A percentile compares a stretch with the other conserved stretches of the same genome.
Evolutionary conservation across 2,329 filamentous ascomycete genomes (phyloP).

Genomic region (Oidium heveae): DNA sequence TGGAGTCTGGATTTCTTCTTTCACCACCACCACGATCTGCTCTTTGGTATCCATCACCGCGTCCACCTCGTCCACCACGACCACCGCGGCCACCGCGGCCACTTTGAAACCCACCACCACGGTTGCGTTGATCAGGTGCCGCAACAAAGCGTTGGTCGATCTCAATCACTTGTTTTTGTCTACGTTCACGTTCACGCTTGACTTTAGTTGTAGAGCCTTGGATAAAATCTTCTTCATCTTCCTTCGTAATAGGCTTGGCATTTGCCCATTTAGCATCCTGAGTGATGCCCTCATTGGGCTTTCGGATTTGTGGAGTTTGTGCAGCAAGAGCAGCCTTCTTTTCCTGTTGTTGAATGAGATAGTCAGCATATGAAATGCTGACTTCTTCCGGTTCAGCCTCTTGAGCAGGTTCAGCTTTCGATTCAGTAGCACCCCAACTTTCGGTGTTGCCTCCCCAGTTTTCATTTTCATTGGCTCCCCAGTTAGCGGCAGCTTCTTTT

Average conservation of each 20-base stretch:
- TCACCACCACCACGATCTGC: conserved; percentile 18
- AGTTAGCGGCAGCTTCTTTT: conserved; percentile 31
- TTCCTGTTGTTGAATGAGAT: conserved; percentile 50
- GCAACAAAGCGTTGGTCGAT: conserved; percentile 69
- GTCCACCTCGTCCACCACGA: conserved; percentile 22
- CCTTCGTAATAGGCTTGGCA: conserved; percentile 46
- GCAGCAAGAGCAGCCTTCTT: conserved; percentile 44
- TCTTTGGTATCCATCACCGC: conserved; percentile 21
- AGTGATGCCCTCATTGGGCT: conserved; percentile 80
- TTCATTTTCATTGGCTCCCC: conserved; percentile 1
- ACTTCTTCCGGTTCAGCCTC: conserved; percentile 39
- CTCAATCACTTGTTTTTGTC: conserved; percentile 73
- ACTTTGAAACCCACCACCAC: conserved; percentile 14
- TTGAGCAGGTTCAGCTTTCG: conserved; percentile 16
- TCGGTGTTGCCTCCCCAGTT: conserved; percentile 3
- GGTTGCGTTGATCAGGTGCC: conserved; percentile 31
- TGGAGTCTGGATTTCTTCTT: conserved; percentile 11
- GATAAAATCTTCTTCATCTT: conserved; percentile 51
- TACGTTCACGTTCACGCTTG: conserved; percentile 67
- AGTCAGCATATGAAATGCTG: conserved; percentile 72
- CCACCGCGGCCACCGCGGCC: conserved; percentile 21
- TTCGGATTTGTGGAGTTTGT: conserved; percentile 45
- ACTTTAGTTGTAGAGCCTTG: conserved; percentile 49
- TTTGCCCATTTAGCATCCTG: conserved; percentile 77
- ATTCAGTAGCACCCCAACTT: conserved; percentile 7